A percentile compares a stretch with the other conserved stretches of the same genome.
Evolutionary conservation across 2,329 filamentous ascomycete species (phyloP).

Genomic region (Periconia sp.): DNA sequence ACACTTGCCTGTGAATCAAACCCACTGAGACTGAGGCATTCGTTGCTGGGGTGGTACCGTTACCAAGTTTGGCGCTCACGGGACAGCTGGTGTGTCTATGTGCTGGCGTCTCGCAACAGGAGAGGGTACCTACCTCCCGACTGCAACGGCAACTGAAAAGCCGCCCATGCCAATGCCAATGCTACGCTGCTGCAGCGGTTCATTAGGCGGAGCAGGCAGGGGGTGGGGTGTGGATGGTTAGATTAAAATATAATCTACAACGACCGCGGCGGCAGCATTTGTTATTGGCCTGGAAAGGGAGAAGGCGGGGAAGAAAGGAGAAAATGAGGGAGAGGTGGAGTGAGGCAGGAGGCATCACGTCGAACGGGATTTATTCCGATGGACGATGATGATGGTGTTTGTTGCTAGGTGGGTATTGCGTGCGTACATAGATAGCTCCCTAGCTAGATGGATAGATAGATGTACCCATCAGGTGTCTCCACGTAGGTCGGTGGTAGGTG

Average conservation of each 20-base stretch:
- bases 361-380: too few species aligned
- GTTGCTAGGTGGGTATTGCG: too few species aligned
- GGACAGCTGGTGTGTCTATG: background rate
- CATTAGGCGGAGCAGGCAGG: background rate
- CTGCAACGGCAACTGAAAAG: too few species aligned
- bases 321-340: background rate
- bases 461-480: too few species aligned
- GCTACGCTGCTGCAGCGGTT: background rate
- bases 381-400: too few species aligned
- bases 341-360: background rate
- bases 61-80: background rate
- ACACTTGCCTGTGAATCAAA: too few species aligned
- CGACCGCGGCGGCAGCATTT: background rate
- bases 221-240: conserved; percentile 6
- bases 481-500: too few species aligned
- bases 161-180: conserved; percentile 1
- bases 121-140: background rate
- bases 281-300: background rate
- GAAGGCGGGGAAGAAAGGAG: background rate
- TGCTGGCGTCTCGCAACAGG: conserved; percentile 3
- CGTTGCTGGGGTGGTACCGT: background rate
- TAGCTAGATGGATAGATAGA: too few species aligned
- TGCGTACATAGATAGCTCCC: too few species aligned
- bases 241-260: conserved; percentile 14
- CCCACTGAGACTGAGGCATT: too few species aligned